Evolutionary conservation across 1,284 basidiomycete species (phyloP).

Genomic region (Ganoderma leucocontextum): DNA sequence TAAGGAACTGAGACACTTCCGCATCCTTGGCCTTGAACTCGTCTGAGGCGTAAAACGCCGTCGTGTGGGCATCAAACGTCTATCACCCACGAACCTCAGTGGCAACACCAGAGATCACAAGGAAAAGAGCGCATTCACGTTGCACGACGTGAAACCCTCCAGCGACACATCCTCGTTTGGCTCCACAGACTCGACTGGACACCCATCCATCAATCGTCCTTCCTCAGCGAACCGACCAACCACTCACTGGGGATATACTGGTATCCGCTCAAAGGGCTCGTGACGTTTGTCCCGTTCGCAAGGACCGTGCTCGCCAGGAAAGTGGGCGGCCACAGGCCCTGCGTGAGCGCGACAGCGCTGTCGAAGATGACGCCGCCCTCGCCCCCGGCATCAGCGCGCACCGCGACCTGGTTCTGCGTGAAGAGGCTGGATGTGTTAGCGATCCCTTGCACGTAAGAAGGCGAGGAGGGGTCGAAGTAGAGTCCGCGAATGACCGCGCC

Average conservation of each 20-base stretch:
- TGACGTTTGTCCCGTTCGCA: slow-evolving; percentile 57
- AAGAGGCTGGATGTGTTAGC: slow-evolving; percentile 41
- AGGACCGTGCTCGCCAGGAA: slow-evolving; percentile 45
- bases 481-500: slow-evolving; percentile 50
- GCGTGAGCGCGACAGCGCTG: slow-evolving; percentile 54
- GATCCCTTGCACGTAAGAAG: slow-evolving; percentile 46
- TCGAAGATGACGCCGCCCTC: slow-evolving; percentile 62
- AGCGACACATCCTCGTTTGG: slow-evolving; percentile 51
- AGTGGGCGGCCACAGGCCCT: slow-evolving; percentile 56
- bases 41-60: slow-evolving; percentile 43
- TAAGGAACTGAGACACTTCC: slow-evolving; percentile 49
- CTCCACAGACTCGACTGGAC: slow-evolving; percentile 54
- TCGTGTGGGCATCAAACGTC: slow-evolving; percentile 42
- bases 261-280: slow-evolving; percentile 59
- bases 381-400: slow-evolving; percentile 56
- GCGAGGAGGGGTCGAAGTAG: slow-evolving; percentile 49
- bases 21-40: slow-evolving; percentile 47
- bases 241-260: slow-evolving; percentile 69
- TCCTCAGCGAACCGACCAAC: background rate
- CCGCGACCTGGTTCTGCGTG: slow-evolving; percentile 46
- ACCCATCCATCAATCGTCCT: background rate
- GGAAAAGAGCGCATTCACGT: slow-evolving; percentile 36
- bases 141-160: slow-evolving; percentile 57
- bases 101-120: background rate
- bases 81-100: slow-evolving; percentile 19